A percentile compares a stretch with the other conserved stretches of the same genome.
phyloP scores from a whole-genome alignment of 1,284 basidiomycete species.

The Coniferiporia weirii region DNA sequence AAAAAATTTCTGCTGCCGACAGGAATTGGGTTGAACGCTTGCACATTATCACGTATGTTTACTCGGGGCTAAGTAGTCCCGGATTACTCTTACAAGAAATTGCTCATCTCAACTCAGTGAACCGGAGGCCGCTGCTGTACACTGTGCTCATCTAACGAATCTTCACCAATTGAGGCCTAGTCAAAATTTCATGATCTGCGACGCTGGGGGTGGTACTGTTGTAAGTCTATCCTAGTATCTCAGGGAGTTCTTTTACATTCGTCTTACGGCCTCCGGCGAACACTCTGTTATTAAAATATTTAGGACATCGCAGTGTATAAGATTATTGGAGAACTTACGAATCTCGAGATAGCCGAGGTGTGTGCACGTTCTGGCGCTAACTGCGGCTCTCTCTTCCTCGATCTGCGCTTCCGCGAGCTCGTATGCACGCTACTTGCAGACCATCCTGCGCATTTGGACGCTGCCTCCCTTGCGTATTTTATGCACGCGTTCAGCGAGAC shows the following conservation, averaged over 20 bases:
- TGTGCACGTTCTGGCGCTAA: slow-evolving; percentile 77
- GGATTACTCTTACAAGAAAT: slow-evolving; percentile 6
- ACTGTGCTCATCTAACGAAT: slow-evolving; percentile 72
- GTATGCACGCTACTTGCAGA: slow-evolving; percentile 63
- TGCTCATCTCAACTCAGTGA: slow-evolving; percentile 38
- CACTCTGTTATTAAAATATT: not conserved
- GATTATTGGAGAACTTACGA: slow-evolving; percentile 68
- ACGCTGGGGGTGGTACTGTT: slow-evolving; percentile 79
- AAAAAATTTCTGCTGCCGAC: slow-evolving; percentile 65
- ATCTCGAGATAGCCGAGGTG: slow-evolving; percentile 80
- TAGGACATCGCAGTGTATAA: slow-evolving; percentile 72
- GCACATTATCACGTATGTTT: slow-evolving; percentile 64
- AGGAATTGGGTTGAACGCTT: slow-evolving; percentile 69
- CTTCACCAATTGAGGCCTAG: slow-evolving; percentile 69
- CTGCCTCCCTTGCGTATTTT: slow-evolving; percentile 73
- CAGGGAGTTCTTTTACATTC: not conserved
- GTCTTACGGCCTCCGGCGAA: not conserved
- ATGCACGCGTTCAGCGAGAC: slow-evolving; percentile 82
- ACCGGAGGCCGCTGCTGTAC: slow-evolving; percentile 80
- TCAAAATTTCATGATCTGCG: slow-evolving; percentile 76
- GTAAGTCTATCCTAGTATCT: slow-evolving; percentile 31
- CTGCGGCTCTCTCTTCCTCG: slow-evolving; percentile 78
- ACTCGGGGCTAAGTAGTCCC: slow-evolving; percentile 6
- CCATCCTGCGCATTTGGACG: slow-evolving; percentile 75
- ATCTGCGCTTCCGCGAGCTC: slow-evolving; percentile 74